Base-by-base conservation (phyloP, 1,284 basidiomycete genomes). In the Puccinia sorghi region DNA sequence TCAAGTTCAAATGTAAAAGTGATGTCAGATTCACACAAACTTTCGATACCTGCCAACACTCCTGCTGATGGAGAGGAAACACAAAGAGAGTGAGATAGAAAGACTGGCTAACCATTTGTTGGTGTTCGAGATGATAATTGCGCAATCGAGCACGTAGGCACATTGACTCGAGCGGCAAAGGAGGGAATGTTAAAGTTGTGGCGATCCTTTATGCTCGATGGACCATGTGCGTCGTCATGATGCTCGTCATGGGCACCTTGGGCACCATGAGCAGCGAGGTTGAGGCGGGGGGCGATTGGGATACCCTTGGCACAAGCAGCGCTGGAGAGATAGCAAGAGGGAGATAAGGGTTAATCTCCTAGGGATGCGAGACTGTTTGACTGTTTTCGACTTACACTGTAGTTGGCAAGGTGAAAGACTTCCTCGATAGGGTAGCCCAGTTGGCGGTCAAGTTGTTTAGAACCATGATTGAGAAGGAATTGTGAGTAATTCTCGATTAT, bases 351-450 rank as follows among this genome's bases (percentile, higher is more conserved):
- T 87, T 87, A 84, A 88, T 85, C 4, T 32, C 27, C 17, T 25
- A 37, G 57, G 59, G 75, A 84, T 87, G 80, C 88, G 86, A 88
- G 88, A 82, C 89, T 89, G 71, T 86, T 80, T 92, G 92, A 61
- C 88, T 89, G 57, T 93, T 88, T 80, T 92, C 88, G 11, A 89
- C 87, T 84, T 91, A 89, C 81, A 92, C 89, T 66, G 93, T 93
- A 80, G 93, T 91, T 59, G 92, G 86, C 83, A 96, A 87, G 86
- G 90, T 93, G 84, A 93, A 86, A 81, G 90, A 90, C 81, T 81
- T 84, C 81, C 84, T 83, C 72, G 82, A 81, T 80, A 83, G 81
- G 74, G 83, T 81, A 67, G 81, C 80, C 78, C 80, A 80, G 71
- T 61, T 39, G 7, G 59, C 59, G 39, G 59, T 61, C 37, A 61